Percentiles rank a stretch among this genome's conserved stretches.
Evolutionary conservation across 2,329 filamentous ascomycete species (phyloP).

Genomic region (Pezicula neosporulosa): DNA sequence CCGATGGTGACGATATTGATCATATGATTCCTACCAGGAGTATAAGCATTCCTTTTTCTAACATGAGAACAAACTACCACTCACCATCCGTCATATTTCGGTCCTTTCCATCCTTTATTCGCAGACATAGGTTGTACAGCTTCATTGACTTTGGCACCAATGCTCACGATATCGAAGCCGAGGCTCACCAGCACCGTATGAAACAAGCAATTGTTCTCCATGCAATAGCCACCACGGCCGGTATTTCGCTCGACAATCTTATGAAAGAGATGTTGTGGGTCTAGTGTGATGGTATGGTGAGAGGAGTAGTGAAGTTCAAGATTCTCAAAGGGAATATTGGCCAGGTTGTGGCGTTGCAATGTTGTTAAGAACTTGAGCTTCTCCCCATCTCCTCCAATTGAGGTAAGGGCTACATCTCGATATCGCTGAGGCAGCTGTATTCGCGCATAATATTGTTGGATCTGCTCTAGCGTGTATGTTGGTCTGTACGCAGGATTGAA

Average conservation of each 20-base stretch:
- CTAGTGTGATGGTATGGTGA: slow-evolving; percentile 35
- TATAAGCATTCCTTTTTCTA: neutral
- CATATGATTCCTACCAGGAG: slow-evolving; percentile 47
- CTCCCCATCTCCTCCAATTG: slow-evolving; percentile 1
- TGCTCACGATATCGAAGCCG: slow-evolving; percentile 49
- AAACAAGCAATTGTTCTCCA: slow-evolving; percentile 53
- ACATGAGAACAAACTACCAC: neutral
- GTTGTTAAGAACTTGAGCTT: slow-evolving; percentile 33
- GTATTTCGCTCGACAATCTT: slow-evolving; percentile 43
- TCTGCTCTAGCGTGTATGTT: slow-evolving; percentile 8
- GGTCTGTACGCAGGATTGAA: neutral
- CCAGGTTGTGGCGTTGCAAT: slow-evolving; percentile 43
- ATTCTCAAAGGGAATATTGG: slow-evolving; percentile 53
- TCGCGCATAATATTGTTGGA: slow-evolving; percentile 9
- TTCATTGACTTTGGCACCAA: slow-evolving; percentile 44
- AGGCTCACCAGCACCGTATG: slow-evolving; percentile 44
- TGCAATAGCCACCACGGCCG: slow-evolving; percentile 54
- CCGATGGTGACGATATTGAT: slow-evolving; percentile 54
- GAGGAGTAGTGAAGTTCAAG: slow-evolving; percentile 47
- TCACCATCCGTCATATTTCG: slow-evolving; percentile 2
- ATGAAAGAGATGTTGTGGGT: slow-evolving; percentile 42
- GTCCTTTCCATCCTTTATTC: neutral
- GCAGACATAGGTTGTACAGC: neutral
- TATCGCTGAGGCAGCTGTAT: slow-evolving; percentile 4
- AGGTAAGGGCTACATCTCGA: neutral